These are phyloP conservation scores for Venturia nashicola DNA, from an alignment of 2,329 filamentous ascomycete genomes.

Conservation along the genomic window DNA sequence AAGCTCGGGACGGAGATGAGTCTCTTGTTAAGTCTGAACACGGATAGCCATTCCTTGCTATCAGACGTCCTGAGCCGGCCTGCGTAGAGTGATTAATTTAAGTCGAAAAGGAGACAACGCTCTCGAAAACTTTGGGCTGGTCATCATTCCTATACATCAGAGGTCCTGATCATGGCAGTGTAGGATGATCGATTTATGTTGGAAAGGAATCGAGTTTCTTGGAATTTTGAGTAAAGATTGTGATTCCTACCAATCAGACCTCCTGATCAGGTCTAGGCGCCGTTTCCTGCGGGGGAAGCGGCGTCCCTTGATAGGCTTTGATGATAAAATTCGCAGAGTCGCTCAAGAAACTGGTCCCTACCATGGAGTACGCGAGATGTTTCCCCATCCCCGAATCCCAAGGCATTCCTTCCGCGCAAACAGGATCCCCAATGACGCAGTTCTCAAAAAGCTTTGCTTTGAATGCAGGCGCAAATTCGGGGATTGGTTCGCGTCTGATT, in stretches of 20 bases:
- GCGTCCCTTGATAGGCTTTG: neutral
- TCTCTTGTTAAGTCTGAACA: neutral
- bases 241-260: neutral
- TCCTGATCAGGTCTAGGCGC: neutral
- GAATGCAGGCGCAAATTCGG: neutral
- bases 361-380: neutral
- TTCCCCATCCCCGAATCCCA: neutral
- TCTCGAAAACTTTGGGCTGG: neutral
- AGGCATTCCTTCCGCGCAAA: neutral
- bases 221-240: neutral
- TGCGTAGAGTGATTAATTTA: too few species aligned
- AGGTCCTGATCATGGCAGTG: too few species aligned
- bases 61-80: too few species aligned
- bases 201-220: neutral
- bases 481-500: too few species aligned
- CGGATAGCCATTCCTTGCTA: too few species aligned
- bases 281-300: neutral
- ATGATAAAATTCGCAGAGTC: neutral
- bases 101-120: too few species aligned
- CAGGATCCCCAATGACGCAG: conserved; percentile 4
- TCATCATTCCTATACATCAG: too few species aligned
- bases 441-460: conserved; percentile 4
- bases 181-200: neutral
- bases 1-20: neutral
- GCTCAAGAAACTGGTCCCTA: neutral